Evolutionary conservation across 768 basidiomycete species (phyloP), one percentile per base, ranked within the genome.

Genomic region (Phaffia tasmanica): DNA sequence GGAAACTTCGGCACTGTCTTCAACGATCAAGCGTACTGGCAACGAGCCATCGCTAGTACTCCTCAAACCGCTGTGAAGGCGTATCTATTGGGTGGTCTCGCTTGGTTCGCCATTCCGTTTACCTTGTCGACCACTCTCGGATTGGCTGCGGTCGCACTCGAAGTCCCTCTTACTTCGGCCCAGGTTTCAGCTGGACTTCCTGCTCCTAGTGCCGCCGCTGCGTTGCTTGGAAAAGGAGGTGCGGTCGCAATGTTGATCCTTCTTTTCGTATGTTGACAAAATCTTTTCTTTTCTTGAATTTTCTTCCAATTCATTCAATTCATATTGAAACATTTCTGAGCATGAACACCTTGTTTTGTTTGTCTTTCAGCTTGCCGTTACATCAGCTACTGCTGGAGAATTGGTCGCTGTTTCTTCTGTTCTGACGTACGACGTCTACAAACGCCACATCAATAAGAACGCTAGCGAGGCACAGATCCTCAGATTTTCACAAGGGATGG

Each of bases 31-130:
- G 86, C 88, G 0, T 97, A 94, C 76, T 94, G 88, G 76, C 71
- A 74, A 67, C 71, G 73, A 16, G 91, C 91, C 1, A 90, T 95
- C 73, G 92, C 93, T 1, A 86, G 85, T 68, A 79, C 85, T 19
- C 90, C 89, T 0, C 85, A 83, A 1, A 85, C 82, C n/a, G 87
- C 86, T 16, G 90, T 93, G 67, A 92, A 91, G 75, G 92, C 88
- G 0, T 97, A 90, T 77, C 79, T 93, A 3, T 80, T 91, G 9
- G 93, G 92, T 54, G 92, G 91, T 3, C 74, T 92, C 9, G 86
- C 89, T 1, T 95, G 93, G 92, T 90, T 93, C 73, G 83, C 87
- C 0, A 89, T 92, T 67, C 89, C 89, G 0, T 89, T 92, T 75
- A 74, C 72, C 8, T 84, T 97, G 71, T 86, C 92, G 0, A 92